phyloP scores from a whole-genome alignment of 192 early-diverging fungal species.

The Backusella mclennaniae region DNA sequence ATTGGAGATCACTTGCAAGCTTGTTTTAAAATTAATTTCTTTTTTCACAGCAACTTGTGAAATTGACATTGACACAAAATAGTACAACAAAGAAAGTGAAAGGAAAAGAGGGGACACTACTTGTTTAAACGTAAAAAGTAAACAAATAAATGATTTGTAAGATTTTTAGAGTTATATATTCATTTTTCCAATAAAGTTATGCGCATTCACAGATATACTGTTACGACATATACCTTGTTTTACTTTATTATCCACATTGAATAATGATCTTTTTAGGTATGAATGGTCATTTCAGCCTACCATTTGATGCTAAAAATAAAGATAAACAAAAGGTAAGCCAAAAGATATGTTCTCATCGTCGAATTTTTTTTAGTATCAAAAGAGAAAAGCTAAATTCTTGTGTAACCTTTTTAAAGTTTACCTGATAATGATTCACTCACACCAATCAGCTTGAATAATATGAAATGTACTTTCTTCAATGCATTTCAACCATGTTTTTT shows the following conservation, averaged over 20 bases:
- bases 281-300: background rate
- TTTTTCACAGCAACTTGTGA: background rate
- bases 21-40: background rate
- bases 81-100: too few species aligned
- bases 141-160: background rate
- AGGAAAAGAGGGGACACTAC: too few species aligned
- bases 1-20: too few species aligned
- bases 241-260: too few species aligned
- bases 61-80: too few species aligned
- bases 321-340: background rate
- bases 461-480: too few species aligned
- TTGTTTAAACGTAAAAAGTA: background rate
- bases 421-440: constrained; percentile 1
- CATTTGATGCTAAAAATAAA: background rate
- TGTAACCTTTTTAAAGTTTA: background rate
- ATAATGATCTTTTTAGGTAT: background rate
- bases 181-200: background rate
- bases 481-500: too few species aligned
- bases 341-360: background rate
- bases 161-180: background rate
- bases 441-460: background rate
- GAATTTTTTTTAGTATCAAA: background rate
- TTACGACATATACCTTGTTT: too few species aligned
- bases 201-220: background rate
- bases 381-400: background rate